Base-by-base conservation (phyloP, 2,329 filamentous ascomycete species). In the Xylaria sp. region DNA sequence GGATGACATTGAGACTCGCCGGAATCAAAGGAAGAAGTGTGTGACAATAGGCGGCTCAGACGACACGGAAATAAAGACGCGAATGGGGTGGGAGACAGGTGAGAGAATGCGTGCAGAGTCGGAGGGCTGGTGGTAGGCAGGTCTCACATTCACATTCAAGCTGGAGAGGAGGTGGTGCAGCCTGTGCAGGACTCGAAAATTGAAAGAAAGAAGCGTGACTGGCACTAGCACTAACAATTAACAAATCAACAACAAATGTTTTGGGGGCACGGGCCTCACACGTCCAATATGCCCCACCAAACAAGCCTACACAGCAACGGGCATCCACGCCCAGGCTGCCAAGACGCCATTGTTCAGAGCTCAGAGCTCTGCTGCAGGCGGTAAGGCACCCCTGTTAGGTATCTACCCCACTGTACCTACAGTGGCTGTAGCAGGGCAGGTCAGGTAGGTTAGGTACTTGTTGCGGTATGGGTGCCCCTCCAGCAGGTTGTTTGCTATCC, bases 221-320 rank as follows among this genome's bases (percentile, higher is more conserved):
- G 39, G 42, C 52, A 57, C 59, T 66, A 60, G 64, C 58, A 63
- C 61, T 66, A 66, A 69, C 68, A 70, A 65, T 66, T 64, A 69
- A 61, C 57, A 65, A 61, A 55, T 62, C 61, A 63, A 65, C 63
- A 63, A 64, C 53, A 66, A n/a, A 63, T 55, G 51, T 43, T 41
- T 16, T n/a, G 19, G 16, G 50, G 44, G 58, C 62, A 64, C 59
- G 50, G 60, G 39, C 63, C 59, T 63, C 64, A 63, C 62, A 57
- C 43, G 3, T 7, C 9, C 3, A 34, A 7, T 3, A 6, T 48
- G 51, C 55, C 54, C 55, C 47, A 52, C 62, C 58, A 55, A 20
- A 37, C 37, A 46, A 57, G 52, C 29, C 29, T 62, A 59, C 61
- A 62, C 44, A 59, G 64, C 65, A 66, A 67, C 65, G n/a, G n/a